phyloP scores from a whole-genome alignment of 2,329 filamentous ascomycete species.

The Chrysoporthe austroafricana region DNA sequence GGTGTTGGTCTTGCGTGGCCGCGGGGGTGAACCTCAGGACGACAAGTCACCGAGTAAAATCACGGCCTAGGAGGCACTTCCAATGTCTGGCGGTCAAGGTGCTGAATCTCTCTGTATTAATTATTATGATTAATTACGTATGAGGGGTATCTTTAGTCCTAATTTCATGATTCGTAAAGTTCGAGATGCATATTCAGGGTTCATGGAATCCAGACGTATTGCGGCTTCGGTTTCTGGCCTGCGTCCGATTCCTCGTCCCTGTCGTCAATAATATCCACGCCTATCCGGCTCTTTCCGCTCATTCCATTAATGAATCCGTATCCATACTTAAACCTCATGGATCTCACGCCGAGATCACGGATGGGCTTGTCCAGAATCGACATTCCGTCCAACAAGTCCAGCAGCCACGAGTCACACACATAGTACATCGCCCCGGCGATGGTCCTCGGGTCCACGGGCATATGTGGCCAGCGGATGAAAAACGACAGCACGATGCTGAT shows the following conservation, averaged over 20 bases:
- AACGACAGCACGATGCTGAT: slow-evolving; percentile 40
- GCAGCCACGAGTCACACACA: slow-evolving; percentile 40
- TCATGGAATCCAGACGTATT: slow-evolving; percentile 6
- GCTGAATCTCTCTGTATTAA: background rate
- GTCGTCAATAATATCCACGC: slow-evolving; percentile 33
- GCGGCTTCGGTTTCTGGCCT: background rate
- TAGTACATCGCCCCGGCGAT: slow-evolving; percentile 43
- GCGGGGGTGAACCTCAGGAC: background rate
- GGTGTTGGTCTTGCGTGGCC: background rate
- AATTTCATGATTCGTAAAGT: background rate
- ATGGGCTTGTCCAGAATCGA: slow-evolving; percentile 35
- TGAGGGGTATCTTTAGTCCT: background rate
- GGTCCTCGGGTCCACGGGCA: slow-evolving; percentile 42
- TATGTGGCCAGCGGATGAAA: slow-evolving; percentile 40
- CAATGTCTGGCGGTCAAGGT: background rate
- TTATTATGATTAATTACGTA: background rate
- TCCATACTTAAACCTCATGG: slow-evolving; percentile 37
- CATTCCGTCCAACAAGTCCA: slow-evolving; percentile 38
- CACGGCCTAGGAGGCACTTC: no score
- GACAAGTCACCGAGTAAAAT: no score
- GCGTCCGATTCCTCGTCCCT: slow-evolving; percentile 3
- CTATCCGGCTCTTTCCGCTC: slow-evolving; percentile 34
- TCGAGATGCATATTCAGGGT: background rate
- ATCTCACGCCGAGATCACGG: slow-evolving; percentile 37
- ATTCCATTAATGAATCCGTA: slow-evolving; percentile 40